A percentile compares a stretch with the other conserved stretches of the same genome.
These are phyloP conservation scores for Evernia prunastri DNA, from an alignment of 495 filamentous ascomycete genomes.

Conservation along the genomic window DNA sequence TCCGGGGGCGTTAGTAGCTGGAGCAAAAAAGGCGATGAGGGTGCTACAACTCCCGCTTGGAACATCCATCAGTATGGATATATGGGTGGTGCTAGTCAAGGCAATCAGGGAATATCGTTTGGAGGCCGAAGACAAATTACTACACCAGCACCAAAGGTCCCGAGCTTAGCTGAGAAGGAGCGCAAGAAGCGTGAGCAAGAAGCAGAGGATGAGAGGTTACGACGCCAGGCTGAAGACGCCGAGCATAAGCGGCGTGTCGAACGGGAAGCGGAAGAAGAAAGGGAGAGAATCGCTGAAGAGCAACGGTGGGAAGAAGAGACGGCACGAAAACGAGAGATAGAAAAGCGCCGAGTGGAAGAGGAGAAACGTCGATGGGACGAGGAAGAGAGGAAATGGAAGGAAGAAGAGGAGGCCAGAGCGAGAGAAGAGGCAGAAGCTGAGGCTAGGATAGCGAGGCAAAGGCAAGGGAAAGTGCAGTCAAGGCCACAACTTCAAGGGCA, in stretches of 20 bases:
- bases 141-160: conserved; percentile 67
- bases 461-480: conserved; percentile 53
- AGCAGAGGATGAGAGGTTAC: conserved; percentile 54
- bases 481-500: conserved; percentile 63
- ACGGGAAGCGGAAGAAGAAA: conserved; percentile 63
- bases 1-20: conserved; percentile 68
- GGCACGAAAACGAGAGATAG: conserved; percentile 57
- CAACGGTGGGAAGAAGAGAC: conserved; percentile 76
- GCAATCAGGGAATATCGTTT: conserved; percentile 88
- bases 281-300: conserved; percentile 62
- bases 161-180: conserved; percentile 63
- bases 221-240: conserved; percentile 57
- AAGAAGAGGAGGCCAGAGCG: conserved; percentile 68
- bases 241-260: conserved; percentile 55
- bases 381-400: conserved; percentile 73
- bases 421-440: conserved; percentile 70
- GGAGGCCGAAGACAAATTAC: conserved; percentile 92
- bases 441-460: conserved; percentile 58
- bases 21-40: conserved; percentile 80
- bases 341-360: conserved; percentile 60
- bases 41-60: conserved; percentile 81
- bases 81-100: conserved; percentile 96
- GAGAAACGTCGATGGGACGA: conserved; percentile 80
- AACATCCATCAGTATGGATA: conserved; percentile 99
- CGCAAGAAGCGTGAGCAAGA: conserved; percentile 49